Percentiles rank a stretch among this genome's conserved stretches.
Evolutionary conservation across 441 rosid genomes (phyloP).

Genomic region (Breynia disticha): DNA sequence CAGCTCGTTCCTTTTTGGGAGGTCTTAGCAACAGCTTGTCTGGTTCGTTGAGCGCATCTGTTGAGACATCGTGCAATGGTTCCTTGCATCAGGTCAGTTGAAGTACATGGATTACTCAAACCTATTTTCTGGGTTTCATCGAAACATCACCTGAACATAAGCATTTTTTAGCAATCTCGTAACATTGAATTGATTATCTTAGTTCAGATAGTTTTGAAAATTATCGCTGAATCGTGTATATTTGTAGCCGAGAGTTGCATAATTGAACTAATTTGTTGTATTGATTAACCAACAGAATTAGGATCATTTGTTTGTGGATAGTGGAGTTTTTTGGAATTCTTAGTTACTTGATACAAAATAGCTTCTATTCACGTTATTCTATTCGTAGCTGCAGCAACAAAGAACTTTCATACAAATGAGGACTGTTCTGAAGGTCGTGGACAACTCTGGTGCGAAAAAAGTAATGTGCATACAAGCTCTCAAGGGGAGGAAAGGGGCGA

Average conservation of each 20-base stretch:
- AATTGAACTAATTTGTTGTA: too few species aligned
- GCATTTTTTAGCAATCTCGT: too few species aligned
- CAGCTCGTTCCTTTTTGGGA: constrained; percentile 38
- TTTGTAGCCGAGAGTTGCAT: too few species aligned
- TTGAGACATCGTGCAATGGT: constrained; percentile 21
- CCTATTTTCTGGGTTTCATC: too few species aligned
- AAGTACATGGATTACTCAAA: not conserved
- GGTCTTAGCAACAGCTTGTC: constrained; percentile 37
- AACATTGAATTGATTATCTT: too few species aligned
- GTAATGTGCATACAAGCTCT: constrained; percentile 89
- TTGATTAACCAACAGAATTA: too few species aligned
- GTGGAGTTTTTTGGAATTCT: too few species aligned
- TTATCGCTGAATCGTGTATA: too few species aligned
- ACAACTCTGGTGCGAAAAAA: constrained; percentile 86
- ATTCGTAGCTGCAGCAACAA: constrained; percentile 28
- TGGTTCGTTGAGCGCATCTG: constrained; percentile 25
- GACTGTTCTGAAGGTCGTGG: constrained; percentile 75
- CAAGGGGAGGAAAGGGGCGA: constrained; percentile 68
- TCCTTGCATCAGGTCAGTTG: constrained; percentile 43
- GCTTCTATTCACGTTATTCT: too few species aligned
- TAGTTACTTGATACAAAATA: not conserved
- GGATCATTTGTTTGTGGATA: too few species aligned
- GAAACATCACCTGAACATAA: too few species aligned
- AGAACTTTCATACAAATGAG: constrained; percentile 94
- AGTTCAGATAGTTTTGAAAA: too few species aligned